Base-by-base conservation (phyloP, 2,329 filamentous ascomycete genomes). In the Orbilia blumenaviensis region DNA sequence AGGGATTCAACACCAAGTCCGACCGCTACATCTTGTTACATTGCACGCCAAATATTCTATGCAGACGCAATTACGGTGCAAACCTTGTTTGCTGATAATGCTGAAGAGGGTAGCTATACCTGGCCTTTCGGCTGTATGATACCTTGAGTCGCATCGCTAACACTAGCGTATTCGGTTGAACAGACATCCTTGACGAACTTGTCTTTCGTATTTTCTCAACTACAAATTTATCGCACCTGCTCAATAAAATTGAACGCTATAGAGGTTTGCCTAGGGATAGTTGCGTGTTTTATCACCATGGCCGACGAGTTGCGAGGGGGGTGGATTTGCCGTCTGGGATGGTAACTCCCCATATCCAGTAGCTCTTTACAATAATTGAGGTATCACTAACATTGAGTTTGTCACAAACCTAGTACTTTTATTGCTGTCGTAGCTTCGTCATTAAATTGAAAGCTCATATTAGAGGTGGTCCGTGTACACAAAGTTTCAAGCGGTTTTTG, bases 51-150 rank as follows among this genome's bases (percentile, higher is more conserved):
- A 61, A 73, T 73, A 27, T 61, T 66, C 18, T 66, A 73, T 14
- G 25, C 52, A 6, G 68, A 73, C 27, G 50, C 68, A 9, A 73
- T 73, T n/a, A 73, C 68, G 3, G 68, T 73, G 21, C 68, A 73
- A 29, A 73, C 68, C 7, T 50, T 66, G 23, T 73, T 73, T 52
- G 41, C 25, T 29, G 68, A 73, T 42, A 73, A 73, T n/a, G 29
- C 38, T 23, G 61, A 73, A 27, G 58, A 71, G 21, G 68, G 68
- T 61, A 36, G 2, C 23, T 46, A 54, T 23, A 29, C 1, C 5
- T 16, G 6, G 4, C 12, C 27, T 10, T 12, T 3, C 18, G 5
- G n/a, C n/a, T 50, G 29, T 5, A 10, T 34, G 29, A 34, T 5
- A 10, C 5, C 10, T 34, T 34, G 29, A 34, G 29, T 5, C 5